These are phyloP conservation scores for Heliamphora exappendiculata DNA, from an alignment of 148 eudicot genomes.

Conservation along the genomic window DNA sequence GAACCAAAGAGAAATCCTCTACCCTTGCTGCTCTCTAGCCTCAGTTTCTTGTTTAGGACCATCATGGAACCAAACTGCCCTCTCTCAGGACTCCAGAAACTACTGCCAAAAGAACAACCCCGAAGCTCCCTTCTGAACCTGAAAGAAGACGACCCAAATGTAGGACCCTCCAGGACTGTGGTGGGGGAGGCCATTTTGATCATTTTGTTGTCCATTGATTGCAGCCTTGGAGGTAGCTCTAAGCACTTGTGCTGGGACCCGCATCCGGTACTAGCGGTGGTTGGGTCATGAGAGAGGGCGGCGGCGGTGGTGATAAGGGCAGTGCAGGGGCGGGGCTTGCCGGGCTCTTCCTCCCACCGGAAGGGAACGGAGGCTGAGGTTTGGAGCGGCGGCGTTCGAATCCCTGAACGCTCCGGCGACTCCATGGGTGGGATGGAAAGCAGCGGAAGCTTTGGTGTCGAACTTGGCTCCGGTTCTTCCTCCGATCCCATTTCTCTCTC, in stretches of 20 bases:
- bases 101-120: conserved; percentile 34
- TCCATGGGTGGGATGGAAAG: no score
- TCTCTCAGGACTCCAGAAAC: conserved; percentile 39
- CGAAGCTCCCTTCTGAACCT: conserved; percentile 35
- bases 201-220: conserved; percentile 3
- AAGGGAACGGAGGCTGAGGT: conserved; percentile 67
- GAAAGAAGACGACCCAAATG: conserved; percentile 34
- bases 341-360: conserved; percentile 79
- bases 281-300: background rate
- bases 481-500: no score
- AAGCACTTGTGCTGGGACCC: conserved; percentile 24
- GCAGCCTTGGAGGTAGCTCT: conserved; percentile 59
- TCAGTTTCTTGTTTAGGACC: conserved; percentile 7
- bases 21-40: conserved; percentile 17
- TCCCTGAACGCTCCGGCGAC: conserved; percentile 30
- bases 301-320: conserved; percentile 3
- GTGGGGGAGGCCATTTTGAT: conserved; percentile 67
- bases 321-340: conserved; percentile 57
- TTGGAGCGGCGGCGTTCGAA: conserved; percentile 47
- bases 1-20: conserved; percentile 30
- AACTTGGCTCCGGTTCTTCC: no score
- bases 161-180: conserved; percentile 54
- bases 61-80: conserved; percentile 24
- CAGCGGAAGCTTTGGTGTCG: no score
- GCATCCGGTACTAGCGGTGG: background rate